phyloP scores from a whole-genome alignment of 148 eudicot genomes.

The Rhododendron simsii region DNA sequence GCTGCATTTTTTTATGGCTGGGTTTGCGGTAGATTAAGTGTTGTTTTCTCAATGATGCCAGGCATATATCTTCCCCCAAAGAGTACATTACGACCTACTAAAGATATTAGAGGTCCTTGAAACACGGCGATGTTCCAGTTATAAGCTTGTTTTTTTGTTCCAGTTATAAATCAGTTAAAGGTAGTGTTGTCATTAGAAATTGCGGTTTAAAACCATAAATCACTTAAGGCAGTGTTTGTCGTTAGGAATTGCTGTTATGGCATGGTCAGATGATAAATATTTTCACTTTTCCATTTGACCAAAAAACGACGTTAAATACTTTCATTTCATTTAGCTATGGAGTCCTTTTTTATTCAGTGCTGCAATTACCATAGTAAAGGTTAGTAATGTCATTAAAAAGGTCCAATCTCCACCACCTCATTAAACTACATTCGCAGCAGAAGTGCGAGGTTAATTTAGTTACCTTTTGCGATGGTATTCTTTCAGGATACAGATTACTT shows the following conservation, averaged over 20 bases:
- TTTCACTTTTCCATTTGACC: too few relatives aligned
- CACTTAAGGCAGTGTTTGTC: background rate
- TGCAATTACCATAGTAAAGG: background rate
- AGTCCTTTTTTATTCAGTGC: background rate
- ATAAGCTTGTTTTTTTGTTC: background rate
- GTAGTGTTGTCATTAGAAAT: too few relatives aligned
- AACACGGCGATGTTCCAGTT: background rate
- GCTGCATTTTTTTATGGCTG: background rate
- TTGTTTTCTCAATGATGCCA: background rate
- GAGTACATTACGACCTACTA: background rate
- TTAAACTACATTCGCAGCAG: background rate
- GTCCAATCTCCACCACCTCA: background rate
- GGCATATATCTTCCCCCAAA: background rate
- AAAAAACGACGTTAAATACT: too few relatives aligned
- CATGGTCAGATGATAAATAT: background rate
- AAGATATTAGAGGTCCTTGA: background rate
- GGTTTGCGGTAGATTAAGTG: background rate
- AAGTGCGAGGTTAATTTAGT: background rate
- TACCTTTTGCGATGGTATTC: background rate
- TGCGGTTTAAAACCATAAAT: background rate
- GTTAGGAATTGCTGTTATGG: background rate
- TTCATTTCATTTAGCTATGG: background rate
- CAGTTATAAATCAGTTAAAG: too few relatives aligned
- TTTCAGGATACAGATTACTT: background rate
- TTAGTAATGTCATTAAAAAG: background rate